Conservation (phyloP, 2,329 filamentous ascomycete species). For the Paecilomyces niveus region DNA sequence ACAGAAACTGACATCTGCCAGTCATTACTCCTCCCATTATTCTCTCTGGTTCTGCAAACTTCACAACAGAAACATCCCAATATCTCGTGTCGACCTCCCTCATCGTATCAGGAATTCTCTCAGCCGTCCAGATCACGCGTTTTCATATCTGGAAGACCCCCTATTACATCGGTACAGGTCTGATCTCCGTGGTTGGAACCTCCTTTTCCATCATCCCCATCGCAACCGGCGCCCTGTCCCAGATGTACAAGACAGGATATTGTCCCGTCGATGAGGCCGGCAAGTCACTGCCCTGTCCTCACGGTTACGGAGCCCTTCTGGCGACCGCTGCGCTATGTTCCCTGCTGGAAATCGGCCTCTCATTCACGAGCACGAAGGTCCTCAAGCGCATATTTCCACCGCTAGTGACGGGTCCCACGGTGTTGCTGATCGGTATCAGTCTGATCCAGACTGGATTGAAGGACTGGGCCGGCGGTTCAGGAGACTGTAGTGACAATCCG, state of each 20-base stretch:
- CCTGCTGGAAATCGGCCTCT: slow-evolving; percentile 55
- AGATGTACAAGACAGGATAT: slow-evolving; percentile 59
- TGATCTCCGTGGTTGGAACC: slow-evolving; percentile 62
- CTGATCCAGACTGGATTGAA: slow-evolving; percentile 57
- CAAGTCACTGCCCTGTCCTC: slow-evolving; percentile 54
- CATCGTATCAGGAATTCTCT: slow-evolving; percentile 60
- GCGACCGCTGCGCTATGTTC: slow-evolving; percentile 47
- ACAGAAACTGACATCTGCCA: slow-evolving; percentile 13
- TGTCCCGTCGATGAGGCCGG: slow-evolving; percentile 53
- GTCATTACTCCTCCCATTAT: slow-evolving; percentile 60
- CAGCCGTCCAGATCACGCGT: slow-evolving; percentile 58
- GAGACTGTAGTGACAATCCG: slow-evolving; percentile 35
- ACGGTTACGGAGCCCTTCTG: slow-evolving; percentile 60
- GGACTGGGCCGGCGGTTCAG: slow-evolving; percentile 62
- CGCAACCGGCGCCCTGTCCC: slow-evolving; percentile 52
- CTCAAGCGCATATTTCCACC: slow-evolving; percentile 61
- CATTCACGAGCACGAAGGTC: slow-evolving; percentile 54
- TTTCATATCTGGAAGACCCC: slow-evolving; percentile 57
- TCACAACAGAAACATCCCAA: slow-evolving; percentile 47
- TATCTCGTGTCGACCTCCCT: slow-evolving; percentile 64
- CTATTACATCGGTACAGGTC: slow-evolving; percentile 58
- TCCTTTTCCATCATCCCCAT: slow-evolving; percentile 62
- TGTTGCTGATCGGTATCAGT: slow-evolving; percentile 60
- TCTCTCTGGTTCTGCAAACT: slow-evolving; percentile 51
- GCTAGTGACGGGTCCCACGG: slow-evolving; percentile 60